Evolutionary conservation across 306 rosid species (phyloP).

Genomic region (Lagenaria siceraria): DNA sequence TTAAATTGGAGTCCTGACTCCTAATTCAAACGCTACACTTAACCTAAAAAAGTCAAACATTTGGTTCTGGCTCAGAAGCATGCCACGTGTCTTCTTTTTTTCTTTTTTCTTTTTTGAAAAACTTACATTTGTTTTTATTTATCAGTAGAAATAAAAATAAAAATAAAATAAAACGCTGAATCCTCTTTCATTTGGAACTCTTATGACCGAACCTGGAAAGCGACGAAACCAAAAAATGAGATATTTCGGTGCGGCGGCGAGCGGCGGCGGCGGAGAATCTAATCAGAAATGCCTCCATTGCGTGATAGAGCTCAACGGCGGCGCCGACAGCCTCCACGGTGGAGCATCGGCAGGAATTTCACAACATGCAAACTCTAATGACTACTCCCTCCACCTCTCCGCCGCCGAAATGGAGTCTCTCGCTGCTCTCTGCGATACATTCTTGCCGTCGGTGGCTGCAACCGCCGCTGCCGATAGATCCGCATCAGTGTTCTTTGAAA

Average conservation of each 20-base stretch:
- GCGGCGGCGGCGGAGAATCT: not conserved
- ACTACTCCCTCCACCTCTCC: constrained; percentile 25
- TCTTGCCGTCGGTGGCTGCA: constrained; percentile 40
- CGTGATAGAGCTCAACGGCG: not conserved
- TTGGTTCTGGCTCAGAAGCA: not conserved
- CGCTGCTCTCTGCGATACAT: constrained; percentile 45
- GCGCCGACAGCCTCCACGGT: not conserved
- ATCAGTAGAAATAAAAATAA: not conserved
- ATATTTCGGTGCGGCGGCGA: not conserved
- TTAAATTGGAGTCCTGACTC: not conserved
- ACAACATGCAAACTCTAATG: not conserved
- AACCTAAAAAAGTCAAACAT: not conserved
- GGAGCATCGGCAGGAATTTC: not conserved
- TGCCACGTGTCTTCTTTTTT: not conserved
- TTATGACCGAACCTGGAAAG: not conserved
- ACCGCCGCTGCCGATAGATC: not conserved
- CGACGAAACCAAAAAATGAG: not conserved
- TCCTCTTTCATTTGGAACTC: not conserved
- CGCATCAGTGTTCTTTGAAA: constrained; percentile 7
- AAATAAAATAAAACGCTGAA: not conserved
- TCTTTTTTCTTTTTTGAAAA: too few relatives aligned
- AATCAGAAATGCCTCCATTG: not conserved
- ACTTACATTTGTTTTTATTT: not conserved
- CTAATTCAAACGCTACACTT: not conserved
- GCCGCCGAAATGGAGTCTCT: constrained; percentile 43